Percentiles rank a stretch among this genome's conserved stretches.
phyloP scores from a whole-genome alignment of 2,329 filamentous ascomycete species.

The Bipolaris bicolor region DNA sequence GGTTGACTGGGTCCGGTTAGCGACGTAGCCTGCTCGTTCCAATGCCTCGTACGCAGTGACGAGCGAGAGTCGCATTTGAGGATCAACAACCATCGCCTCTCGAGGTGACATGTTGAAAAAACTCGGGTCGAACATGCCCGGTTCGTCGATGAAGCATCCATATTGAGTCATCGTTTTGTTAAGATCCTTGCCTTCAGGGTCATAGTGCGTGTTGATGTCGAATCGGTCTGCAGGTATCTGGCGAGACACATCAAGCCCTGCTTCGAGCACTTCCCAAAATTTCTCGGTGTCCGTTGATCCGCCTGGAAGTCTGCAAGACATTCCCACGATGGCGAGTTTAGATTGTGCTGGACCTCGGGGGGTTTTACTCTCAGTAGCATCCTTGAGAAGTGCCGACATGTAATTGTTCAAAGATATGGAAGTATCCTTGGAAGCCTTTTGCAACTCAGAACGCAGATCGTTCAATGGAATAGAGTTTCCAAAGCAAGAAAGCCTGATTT shows the following conservation, averaged over 20 bases:
- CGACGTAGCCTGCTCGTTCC: slow-evolving; percentile 34
- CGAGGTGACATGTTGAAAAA: slow-evolving; percentile 42
- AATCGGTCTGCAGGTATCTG: slow-evolving; percentile 34
- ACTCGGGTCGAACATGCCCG: slow-evolving; percentile 34
- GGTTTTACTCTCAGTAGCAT: not conserved
- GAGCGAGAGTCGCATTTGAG: slow-evolving; percentile 27
- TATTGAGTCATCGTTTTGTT: slow-evolving; percentile 26
- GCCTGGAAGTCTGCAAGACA: slow-evolving; percentile 46
- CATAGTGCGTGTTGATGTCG: slow-evolving; percentile 30
- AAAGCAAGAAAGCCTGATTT: slow-evolving; percentile 18
- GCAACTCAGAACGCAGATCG: slow-evolving; percentile 20
- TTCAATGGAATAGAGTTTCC: slow-evolving; percentile 28
- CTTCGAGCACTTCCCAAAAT: slow-evolving; percentile 44
- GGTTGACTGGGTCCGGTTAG: slow-evolving; percentile 37
- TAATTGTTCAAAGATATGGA: slow-evolving; percentile 2
- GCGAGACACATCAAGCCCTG: slow-evolving; percentile 41
- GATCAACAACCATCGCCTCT: slow-evolving; percentile 36
- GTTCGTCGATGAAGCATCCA: slow-evolving; percentile 37
- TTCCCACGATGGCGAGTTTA: slow-evolving; percentile 45
- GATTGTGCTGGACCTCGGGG: slow-evolving; percentile 12
- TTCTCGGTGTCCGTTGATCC: slow-evolving; percentile 34
- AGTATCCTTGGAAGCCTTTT: not conserved
- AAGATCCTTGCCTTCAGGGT: slow-evolving; percentile 23
- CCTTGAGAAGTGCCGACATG: slow-evolving; percentile 4
- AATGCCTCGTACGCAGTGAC: slow-evolving; percentile 38